Evolutionary conservation across 345 rosid genomes (phyloP), one percentile per base, ranked within the genome.

Genomic region (Salix viminalis): DNA sequence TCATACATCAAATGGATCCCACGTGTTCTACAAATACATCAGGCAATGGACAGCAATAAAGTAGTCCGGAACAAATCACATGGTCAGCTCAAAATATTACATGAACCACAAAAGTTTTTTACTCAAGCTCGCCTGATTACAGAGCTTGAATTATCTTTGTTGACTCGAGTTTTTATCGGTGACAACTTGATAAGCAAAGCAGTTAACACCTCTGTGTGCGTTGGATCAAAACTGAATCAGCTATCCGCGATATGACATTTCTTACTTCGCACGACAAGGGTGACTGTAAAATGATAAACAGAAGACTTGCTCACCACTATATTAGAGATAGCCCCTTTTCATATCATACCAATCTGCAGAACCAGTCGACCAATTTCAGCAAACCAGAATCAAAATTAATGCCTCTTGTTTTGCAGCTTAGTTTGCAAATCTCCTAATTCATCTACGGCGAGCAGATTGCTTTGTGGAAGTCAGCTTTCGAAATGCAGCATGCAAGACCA

Each of bases 401-500:
- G 32, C 21, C 50, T 28, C 32, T 48, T 11, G 15, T 75, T 44
- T 67, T 21, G 10, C 66, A 68, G 52, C 24, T 67, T 56, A 65
- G 8, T 66, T 75, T n/a, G 26, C 71, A 65, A 37, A 23, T 36
- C 66, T 48, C 14, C 64, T 36, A 58, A 14, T 42, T 74, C 36
- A 77, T 65, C 75, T 77, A 12, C 42, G 6, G 16, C 80, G 85
- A 41, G 85, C 69, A 68, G 87, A 88, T 77, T 86, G 92, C 87
- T 85, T 88, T 41, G 80, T 67, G 8, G 90, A 88, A 30, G 94
- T 83, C 76, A 93, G 89, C 85, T 92, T 93, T 73, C 97, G 88
- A 67, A 90, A 89, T 36, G 94, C 88, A 28, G 96, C 94, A 77
- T 96, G 99, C 85, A 88, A 77, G 73, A 96, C 76, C 90, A 88